phyloP scores from a whole-genome alignment of 1,139 yeast species.

The Schwanniomyces etchellsii region DNA sequence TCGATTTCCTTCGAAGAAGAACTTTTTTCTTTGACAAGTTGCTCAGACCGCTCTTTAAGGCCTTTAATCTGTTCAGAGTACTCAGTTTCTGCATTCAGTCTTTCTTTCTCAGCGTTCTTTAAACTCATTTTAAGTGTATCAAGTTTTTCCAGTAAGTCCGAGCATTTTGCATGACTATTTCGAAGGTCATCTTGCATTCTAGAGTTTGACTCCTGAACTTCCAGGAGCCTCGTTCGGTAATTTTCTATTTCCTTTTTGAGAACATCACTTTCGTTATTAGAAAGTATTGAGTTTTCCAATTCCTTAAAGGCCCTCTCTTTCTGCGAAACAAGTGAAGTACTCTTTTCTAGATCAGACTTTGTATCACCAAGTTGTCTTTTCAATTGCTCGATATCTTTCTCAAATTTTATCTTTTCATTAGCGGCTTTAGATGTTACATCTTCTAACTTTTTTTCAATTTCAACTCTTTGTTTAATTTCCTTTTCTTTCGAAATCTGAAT shows the following conservation, averaged over 20 bases:
- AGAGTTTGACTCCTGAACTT: too few relatives aligned
- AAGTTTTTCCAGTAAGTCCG: too few relatives aligned
- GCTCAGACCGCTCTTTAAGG: too few relatives aligned
- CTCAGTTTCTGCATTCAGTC: too few relatives aligned
- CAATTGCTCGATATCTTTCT: constrained; percentile 2
- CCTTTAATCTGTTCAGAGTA: too few relatives aligned
- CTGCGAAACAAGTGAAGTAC: constrained; percentile 1
- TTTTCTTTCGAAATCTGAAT: not conserved
- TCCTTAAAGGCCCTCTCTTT: constrained; percentile 3
- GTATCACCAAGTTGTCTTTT: not conserved
- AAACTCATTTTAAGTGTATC: too few relatives aligned
- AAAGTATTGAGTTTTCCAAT: constrained; percentile 2
- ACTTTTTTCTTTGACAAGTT: too few relatives aligned
- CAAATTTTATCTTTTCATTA: constrained; percentile 2
- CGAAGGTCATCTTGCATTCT: too few relatives aligned
- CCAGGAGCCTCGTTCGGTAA: not conserved
- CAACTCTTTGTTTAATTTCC: not conserved
- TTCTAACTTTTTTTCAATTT: constrained; percentile 1
- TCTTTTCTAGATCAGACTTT: too few relatives aligned
- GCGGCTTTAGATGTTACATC: constrained; percentile 3
- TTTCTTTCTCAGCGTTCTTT: too few relatives aligned
- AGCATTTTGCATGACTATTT: too few relatives aligned
- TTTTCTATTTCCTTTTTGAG: not conserved
- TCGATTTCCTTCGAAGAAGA: too few relatives aligned
- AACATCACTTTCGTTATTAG: not conserved